phyloP scores from a whole-genome alignment of 441 rosid species.

The Macaranga tanarius region DNA sequence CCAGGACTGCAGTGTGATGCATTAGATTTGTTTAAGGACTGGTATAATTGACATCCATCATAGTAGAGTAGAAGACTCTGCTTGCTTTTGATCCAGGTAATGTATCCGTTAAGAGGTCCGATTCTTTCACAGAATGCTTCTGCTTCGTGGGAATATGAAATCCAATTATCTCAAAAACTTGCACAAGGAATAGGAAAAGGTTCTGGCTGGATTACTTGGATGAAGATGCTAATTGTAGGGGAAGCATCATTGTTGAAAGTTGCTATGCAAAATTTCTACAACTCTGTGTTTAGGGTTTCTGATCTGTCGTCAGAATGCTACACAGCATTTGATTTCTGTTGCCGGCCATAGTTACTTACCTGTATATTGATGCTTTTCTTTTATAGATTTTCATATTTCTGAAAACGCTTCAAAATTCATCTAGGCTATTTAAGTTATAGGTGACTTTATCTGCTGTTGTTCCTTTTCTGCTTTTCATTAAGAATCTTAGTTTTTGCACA shows the following conservation, averaged over 20 bases:
- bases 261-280: slow-evolving; percentile 12
- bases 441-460: not conserved
- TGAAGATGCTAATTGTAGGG: slow-evolving; percentile 16
- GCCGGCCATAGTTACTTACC: not conserved
- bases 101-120: not conserved
- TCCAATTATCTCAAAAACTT: slow-evolving; percentile 7
- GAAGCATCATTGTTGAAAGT: not conserved
- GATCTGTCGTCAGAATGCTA: slow-evolving; percentile 22
- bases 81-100: slow-evolving; percentile 18
- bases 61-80: slow-evolving; percentile 14
- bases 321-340: slow-evolving; percentile 11
- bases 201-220: slow-evolving; percentile 21
- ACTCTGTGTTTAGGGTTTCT: slow-evolving; percentile 15
- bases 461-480: not conserved
- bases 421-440: not conserved
- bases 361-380: slow-evolving; percentile 16
- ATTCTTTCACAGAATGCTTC: slow-evolving; percentile 9
- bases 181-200: slow-evolving; percentile 17
- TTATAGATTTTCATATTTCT: slow-evolving; percentile 1
- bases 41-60: slow-evolving; percentile 15
- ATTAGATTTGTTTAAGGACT: slow-evolving; percentile 18
- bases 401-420: slow-evolving; percentile 2
- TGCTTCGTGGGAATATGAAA: slow-evolving; percentile 16
- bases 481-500: not conserved
- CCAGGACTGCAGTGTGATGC: slow-evolving; percentile 33